Conservation (phyloP, 139 green algal genomes). For the Nannochloris sp. region DNA sequence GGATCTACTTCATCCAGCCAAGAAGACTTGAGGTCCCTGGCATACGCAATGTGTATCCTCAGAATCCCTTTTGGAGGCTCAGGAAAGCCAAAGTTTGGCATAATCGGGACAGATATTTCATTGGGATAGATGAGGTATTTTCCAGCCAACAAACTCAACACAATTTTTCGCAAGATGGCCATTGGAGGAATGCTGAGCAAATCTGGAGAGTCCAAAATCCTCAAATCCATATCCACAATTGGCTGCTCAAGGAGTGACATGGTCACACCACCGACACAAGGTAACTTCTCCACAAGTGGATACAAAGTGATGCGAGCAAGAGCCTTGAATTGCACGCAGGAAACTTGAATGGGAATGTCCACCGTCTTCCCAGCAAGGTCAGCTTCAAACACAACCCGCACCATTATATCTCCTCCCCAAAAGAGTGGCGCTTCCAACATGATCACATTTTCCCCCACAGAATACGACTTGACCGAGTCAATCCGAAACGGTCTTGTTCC, state of each 20-base stretch:
- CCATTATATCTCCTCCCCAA: constrained; percentile 50
- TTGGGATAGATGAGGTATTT: constrained; percentile 63
- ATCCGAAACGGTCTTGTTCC: constrained; percentile 39
- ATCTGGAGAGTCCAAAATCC: constrained; percentile 27
- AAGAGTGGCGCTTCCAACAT: constrained; percentile 51
- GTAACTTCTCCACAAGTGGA: constrained; percentile 63
- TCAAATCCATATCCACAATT: constrained; percentile 19
- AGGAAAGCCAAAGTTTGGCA: constrained; percentile 63
- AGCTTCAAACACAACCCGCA: constrained; percentile 20
- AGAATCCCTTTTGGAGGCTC: constrained; percentile 41
- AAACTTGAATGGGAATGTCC: constrained; percentile 36
- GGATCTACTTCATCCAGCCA: constrained; percentile 39
- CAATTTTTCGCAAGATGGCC: constrained; percentile 20
- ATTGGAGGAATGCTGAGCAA: constrained; percentile 58
- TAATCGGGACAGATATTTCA: constrained; percentile 49
- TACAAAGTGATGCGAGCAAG: constrained; percentile 48
- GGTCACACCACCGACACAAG: constrained; percentile 58
- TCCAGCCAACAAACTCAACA: constrained; percentile 20
- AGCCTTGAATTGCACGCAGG: constrained; percentile 36
- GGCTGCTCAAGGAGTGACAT: constrained; percentile 45
- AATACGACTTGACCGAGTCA: constrained; percentile 52
- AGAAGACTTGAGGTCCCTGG: constrained; percentile 25
- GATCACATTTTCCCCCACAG: constrained; percentile 49
- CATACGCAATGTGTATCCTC: constrained; percentile 21
- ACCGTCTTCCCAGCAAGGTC: constrained; percentile 6